Percentiles rank a stretch among this genome's conserved stretches.
phyloP scores from a whole-genome alignment of 495 filamentous ascomycete genomes.

The Xylaria palmicola region DNA sequence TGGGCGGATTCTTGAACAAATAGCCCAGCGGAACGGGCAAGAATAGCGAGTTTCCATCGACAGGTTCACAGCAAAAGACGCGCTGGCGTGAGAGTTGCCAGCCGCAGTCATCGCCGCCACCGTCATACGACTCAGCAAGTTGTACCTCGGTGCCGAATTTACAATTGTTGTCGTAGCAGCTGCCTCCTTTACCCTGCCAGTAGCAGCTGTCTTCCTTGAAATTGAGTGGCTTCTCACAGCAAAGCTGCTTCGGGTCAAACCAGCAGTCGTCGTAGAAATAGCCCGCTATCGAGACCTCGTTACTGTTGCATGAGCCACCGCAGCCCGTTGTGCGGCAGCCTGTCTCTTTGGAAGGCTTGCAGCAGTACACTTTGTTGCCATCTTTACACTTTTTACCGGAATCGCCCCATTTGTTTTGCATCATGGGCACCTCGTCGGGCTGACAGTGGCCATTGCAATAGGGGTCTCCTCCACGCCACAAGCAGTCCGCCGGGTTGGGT shows the following conservation, averaged over 20 bases:
- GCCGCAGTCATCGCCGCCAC: slow-evolving; percentile 5
- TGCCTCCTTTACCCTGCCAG: slow-evolving; percentile 18
- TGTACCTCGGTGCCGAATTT: slow-evolving; percentile 2
- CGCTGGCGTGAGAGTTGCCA: slow-evolving; percentile 15
- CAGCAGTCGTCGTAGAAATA: background rate
- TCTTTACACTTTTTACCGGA: background rate
- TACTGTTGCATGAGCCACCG: background rate
- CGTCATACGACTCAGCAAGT: background rate
- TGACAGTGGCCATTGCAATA: background rate
- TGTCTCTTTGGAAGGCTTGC: background rate
- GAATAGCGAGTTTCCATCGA: slow-evolving; percentile 19
- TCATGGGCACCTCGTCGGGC: background rate
- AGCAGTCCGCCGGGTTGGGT: background rate
- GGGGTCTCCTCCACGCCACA: background rate
- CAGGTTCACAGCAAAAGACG: slow-evolving; percentile 28
- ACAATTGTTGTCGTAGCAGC: slow-evolving; percentile 20
- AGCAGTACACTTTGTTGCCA: background rate
- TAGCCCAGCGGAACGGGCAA: slow-evolving; percentile 35
- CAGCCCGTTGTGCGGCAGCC: background rate
- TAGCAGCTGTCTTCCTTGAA: slow-evolving; percentile 15
- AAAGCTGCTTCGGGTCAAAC: background rate
- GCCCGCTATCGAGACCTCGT: background rate
- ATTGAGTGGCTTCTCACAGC: background rate
- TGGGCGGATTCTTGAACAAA: slow-evolving; percentile 32
- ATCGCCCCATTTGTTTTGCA: background rate